phyloP scores from a whole-genome alignment of 192 early-diverging fungal genomes.

The Backusella mclennaniae region DNA sequence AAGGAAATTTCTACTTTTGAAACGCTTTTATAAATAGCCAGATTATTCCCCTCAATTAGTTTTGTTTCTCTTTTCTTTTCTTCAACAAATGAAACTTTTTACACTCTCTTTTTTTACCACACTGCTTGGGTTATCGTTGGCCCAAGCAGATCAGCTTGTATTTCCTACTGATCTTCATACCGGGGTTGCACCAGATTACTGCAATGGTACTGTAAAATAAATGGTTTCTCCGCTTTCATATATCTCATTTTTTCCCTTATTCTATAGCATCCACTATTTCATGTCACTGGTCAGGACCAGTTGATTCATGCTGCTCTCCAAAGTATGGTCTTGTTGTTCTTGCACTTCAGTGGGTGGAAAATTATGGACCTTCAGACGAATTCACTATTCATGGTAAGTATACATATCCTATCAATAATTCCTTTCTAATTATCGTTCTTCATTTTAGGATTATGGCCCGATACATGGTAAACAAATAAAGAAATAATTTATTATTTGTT shows the following conservation, averaged over 20 bases:
- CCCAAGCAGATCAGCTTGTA: not conserved
- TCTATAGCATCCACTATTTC: conserved; percentile 20
- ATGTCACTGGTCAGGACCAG: conserved; percentile 30
- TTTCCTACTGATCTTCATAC: too few relatives aligned
- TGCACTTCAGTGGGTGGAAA: conserved; percentile 33
- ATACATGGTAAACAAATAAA: conserved; percentile 36
- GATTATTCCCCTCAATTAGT: not conserved
- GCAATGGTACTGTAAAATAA: not conserved
- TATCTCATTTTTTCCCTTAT: not conserved
- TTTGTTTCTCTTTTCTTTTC: not conserved
- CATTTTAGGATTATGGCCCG: conserved; percentile 33
- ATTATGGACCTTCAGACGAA: conserved; percentile 34
- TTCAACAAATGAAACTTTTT: not conserved
- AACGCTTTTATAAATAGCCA: not conserved
- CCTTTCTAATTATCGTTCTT: not conserved
- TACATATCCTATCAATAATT: not conserved
- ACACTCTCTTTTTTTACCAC: not conserved
- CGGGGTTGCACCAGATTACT: not conserved
- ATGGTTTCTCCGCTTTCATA: not conserved
- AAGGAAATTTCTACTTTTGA: conserved; percentile 6
- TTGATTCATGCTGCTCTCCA: conserved; percentile 32
- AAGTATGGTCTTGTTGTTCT: conserved; percentile 35
- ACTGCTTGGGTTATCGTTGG: not conserved
- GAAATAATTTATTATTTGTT: not conserved
- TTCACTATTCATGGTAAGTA: conserved; percentile 42